A percentile compares a stretch with the other conserved stretches of the same genome.
phyloP scores from a whole-genome alignment of 192 early-diverging fungal species.

The Coemansia sp. region DNA sequence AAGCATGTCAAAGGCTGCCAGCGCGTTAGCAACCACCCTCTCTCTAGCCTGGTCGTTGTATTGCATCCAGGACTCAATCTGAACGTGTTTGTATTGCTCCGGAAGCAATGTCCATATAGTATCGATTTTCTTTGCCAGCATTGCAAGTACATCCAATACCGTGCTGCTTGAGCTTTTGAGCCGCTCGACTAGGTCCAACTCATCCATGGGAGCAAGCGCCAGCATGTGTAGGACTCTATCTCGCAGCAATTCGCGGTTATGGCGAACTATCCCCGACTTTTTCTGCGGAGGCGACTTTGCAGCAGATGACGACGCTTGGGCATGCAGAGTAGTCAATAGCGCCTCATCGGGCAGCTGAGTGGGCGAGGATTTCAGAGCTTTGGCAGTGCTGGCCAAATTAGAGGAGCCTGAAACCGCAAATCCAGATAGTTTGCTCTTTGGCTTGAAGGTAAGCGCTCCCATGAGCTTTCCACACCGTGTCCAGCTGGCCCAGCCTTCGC shows the following conservation, averaged over 20 bases:
- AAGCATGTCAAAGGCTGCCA: slow-evolving; percentile 55
- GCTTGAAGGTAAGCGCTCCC: slow-evolving; percentile 40
- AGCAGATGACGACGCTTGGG: neutral
- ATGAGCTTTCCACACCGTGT: slow-evolving; percentile 28
- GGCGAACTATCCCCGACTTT: slow-evolving; percentile 42
- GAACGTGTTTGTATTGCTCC: slow-evolving; percentile 53
- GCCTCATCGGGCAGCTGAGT: neutral
- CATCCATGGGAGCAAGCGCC: slow-evolving; percentile 21
- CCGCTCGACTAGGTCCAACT: slow-evolving; percentile 11
- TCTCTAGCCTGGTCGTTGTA: slow-evolving; percentile 44
- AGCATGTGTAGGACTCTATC: slow-evolving; percentile 38
- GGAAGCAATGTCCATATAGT: slow-evolving; percentile 49
- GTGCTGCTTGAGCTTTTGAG: slow-evolving; percentile 16
- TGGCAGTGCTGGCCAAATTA: neutral
- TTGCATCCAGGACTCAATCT: slow-evolving; percentile 55
- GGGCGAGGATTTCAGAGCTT: neutral
- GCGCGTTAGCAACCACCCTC: slow-evolving; percentile 45
- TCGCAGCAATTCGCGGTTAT: slow-evolving; percentile 38
- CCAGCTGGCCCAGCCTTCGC: slow-evolving; percentile 33
- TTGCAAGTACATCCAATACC: slow-evolving; percentile 20
- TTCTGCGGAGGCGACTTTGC: slow-evolving; percentile 36
- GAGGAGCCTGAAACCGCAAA: neutral
- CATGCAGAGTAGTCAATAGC: neutral
- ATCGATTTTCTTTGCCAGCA: slow-evolving; percentile 10
- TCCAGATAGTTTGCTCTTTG: slow-evolving; percentile 1